Percentiles rank a stretch among this genome's conserved stretches.
These are phyloP conservation scores for Penicillium griseofulvum DNA, from an alignment of 2,329 filamentous ascomycete genomes.

Conservation along the genomic window DNA sequence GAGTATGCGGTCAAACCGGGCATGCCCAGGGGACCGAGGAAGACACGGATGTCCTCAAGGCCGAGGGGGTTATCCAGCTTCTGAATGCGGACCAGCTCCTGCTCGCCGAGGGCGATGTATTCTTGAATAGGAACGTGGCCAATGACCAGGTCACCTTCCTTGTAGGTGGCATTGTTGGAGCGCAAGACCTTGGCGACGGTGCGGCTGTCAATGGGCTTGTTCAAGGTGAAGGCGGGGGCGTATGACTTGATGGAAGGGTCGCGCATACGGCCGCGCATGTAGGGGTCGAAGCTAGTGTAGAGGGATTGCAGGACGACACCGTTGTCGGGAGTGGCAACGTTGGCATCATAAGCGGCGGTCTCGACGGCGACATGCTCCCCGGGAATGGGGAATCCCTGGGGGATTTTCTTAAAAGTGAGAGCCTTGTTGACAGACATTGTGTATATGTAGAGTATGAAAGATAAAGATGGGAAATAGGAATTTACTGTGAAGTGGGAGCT, in stretches of 20 bases:
- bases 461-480: not conserved
- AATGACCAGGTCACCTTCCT: slow-evolving; percentile 65
- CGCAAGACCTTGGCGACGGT: slow-evolving; percentile 68
- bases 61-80: slow-evolving; percentile 64
- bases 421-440: slow-evolving; percentile 61
- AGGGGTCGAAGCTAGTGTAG: slow-evolving; percentile 78
- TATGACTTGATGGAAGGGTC: slow-evolving; percentile 64
- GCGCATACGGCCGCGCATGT: slow-evolving; percentile 79
- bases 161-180: slow-evolving; percentile 62
- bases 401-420: slow-evolving; percentile 69
- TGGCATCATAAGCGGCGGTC: slow-evolving; percentile 63
- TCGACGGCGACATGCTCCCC: slow-evolving; percentile 71
- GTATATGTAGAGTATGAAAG: not conserved
- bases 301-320: slow-evolving; percentile 68
- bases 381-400: slow-evolving; percentile 63
- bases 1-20: slow-evolving; percentile 73
- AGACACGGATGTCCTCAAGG: slow-evolving; percentile 55
- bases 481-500: not conserved
- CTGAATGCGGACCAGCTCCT: slow-evolving; percentile 44
- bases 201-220: slow-evolving; percentile 63
- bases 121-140: slow-evolving; percentile 63
- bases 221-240: slow-evolving; percentile 59
- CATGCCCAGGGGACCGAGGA: slow-evolving; percentile 76
- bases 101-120: slow-evolving; percentile 59
- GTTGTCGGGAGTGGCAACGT: slow-evolving; percentile 55